A percentile compares a stretch with the other conserved stretches of the same genome.
These are phyloP conservation scores for Amanita phalloides DNA, from an alignment of 768 basidiomycete genomes.

Conservation along the genomic window DNA sequence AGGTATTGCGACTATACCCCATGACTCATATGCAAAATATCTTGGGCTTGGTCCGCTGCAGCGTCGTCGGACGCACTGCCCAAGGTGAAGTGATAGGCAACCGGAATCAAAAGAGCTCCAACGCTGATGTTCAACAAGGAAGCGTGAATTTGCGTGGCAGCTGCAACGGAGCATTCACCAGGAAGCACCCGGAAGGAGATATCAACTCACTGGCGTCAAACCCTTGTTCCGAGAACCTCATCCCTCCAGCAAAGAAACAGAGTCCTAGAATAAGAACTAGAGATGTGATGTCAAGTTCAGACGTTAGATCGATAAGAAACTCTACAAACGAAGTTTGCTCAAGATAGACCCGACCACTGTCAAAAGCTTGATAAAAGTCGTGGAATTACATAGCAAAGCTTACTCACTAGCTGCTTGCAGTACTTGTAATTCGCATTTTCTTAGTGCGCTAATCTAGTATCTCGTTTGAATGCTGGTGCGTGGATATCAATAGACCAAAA, in stretches of 20 bases:
- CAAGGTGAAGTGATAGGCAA: slow-evolving; percentile 63
- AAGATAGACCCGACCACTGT: slow-evolving; percentile 77
- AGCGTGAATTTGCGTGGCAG: slow-evolving; percentile 64
- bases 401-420: slow-evolving; percentile 71
- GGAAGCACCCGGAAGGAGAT: background rate
- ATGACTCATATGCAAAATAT: slow-evolving; percentile 64
- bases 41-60: slow-evolving; percentile 25
- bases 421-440: slow-evolving; percentile 71
- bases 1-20: slow-evolving; percentile 33
- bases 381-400: background rate
- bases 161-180: slow-evolving; percentile 19
- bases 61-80: slow-evolving; percentile 11
- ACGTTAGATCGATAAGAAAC: background rate
- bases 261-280: slow-evolving; percentile 77
- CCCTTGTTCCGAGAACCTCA: slow-evolving; percentile 68
- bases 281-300: slow-evolving; percentile 2
- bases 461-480: background rate
- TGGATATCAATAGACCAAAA: background rate
- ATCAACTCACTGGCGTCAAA: slow-evolving; percentile 52
- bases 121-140: slow-evolving; percentile 69
- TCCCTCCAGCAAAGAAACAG: slow-evolving; percentile 77
- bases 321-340: slow-evolving; percentile 51
- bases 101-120: slow-evolving; percentile 67
- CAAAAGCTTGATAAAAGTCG: background rate
- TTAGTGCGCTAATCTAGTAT: slow-evolving; percentile 64